Percentiles rank a stretch among this genome's conserved stretches.
Evolutionary conservation across 1,284 basidiomycete species (phyloP).

Genomic region (Cutaneotrichosporon daszewskae): DNA sequence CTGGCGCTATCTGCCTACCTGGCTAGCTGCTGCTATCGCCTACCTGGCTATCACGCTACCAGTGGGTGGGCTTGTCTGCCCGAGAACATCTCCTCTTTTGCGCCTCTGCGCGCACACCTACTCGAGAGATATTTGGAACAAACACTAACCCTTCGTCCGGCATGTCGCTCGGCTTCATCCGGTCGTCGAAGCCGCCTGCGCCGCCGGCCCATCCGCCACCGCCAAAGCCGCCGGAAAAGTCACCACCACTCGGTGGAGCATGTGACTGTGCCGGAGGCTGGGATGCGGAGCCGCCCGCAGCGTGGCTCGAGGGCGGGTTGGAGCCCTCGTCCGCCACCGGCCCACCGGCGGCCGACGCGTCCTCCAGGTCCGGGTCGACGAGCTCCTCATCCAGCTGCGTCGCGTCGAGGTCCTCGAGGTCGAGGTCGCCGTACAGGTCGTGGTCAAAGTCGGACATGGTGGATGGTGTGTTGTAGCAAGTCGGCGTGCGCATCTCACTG

Average conservation of each 20-base stretch:
- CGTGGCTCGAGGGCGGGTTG: background rate
- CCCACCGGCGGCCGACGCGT: background rate
- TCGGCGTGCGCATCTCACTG: background rate
- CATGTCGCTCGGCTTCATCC: conserved; percentile 84
- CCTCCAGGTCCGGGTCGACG: conserved; percentile 26
- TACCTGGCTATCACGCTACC: too few relatives aligned
- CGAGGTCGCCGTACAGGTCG: conserved; percentile 35
- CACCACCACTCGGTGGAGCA: too few relatives aligned
- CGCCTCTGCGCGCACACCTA: too few relatives aligned
- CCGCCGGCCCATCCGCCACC: background rate
- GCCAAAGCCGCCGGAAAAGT: background rate
- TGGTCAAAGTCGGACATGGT: conserved; percentile 41
- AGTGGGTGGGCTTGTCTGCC: too few relatives aligned
- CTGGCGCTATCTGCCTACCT: conserved; percentile 2
- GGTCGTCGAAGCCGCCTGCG: conserved; percentile 2
- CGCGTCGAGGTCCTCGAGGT: conserved; percentile 40
- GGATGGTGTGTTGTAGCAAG: conserved; percentile 1
- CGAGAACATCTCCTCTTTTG: too few relatives aligned
- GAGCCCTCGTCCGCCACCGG: background rate
- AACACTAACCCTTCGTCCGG: conserved; percentile 95
- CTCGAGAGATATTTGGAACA: conserved; percentile 5
- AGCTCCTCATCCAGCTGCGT: conserved; percentile 35
- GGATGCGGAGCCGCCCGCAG: background rate
- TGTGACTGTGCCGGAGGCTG: background rate
- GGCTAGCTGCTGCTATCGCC: background rate